Evolutionary conservation across 768 basidiomycete species (phyloP).

Genomic region (Termitomyces sp.): DNA sequence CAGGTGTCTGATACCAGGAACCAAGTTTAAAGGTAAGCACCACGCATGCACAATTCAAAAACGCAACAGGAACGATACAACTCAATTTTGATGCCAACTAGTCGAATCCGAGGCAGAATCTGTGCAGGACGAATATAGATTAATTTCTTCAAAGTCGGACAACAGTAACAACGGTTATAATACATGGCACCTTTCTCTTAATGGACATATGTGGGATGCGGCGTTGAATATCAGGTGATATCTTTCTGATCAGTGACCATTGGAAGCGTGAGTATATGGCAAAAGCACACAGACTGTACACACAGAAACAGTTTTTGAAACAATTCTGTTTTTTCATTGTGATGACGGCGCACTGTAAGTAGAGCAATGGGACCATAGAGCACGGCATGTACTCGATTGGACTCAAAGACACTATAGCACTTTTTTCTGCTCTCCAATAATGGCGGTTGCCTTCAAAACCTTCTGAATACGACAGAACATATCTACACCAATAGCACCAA

Average conservation of each 20-base stretch:
- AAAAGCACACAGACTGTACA: not conserved
- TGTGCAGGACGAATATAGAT: not conserved
- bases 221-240: not conserved
- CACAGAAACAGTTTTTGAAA: not conserved
- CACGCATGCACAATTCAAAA: not conserved
- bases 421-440: conserved; percentile 2
- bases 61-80: not conserved
- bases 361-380: not conserved
- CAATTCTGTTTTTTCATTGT: not conserved
- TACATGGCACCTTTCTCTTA: too few species aligned
- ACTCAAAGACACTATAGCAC: not conserved
- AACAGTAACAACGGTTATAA: not conserved
- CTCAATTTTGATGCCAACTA: not conserved
- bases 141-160: not conserved
- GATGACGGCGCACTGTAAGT: too few species aligned
- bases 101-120: not conserved
- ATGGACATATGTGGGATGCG: not conserved
- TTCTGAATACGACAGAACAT: conserved; percentile 17
- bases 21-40: not conserved
- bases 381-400: not conserved
- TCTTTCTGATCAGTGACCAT: not conserved
- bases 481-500: conserved; percentile 14
- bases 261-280: not conserved
- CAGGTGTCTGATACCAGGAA: not conserved
- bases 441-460: conserved; percentile 6